phyloP scores from a whole-genome alignment of 331 rosid genomes.

The Cydonia oblonga region DNA sequence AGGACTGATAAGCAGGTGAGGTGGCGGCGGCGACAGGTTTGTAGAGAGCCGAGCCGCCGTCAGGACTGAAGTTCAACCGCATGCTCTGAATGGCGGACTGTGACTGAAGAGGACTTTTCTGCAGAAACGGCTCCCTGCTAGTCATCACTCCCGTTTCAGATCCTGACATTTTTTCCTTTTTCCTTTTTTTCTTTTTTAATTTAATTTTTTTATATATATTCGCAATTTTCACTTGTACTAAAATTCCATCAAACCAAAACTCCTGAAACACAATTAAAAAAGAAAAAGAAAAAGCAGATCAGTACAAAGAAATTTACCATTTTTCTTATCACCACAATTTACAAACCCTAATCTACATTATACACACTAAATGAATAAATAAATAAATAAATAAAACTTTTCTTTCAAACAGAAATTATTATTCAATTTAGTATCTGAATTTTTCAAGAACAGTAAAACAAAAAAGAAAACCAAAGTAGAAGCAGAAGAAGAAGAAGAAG shows the following conservation, averaged over 20 bases:
- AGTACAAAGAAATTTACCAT: background rate
- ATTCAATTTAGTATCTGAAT: background rate
- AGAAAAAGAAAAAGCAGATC: background rate
- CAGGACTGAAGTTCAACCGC: constrained; percentile 33
- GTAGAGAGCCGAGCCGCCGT: constrained; percentile 25
- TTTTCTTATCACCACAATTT: background rate
- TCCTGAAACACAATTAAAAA: background rate
- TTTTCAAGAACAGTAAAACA: background rate
- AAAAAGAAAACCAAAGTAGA: background rate
- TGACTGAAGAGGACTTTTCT: constrained; percentile 15
- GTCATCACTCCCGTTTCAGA: constrained; percentile 49
- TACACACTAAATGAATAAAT: background rate
- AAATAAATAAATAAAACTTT: background rate
- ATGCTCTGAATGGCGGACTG: constrained; percentile 25
- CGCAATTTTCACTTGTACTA: background rate
- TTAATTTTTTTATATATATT: background rate
- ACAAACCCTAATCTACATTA: background rate
- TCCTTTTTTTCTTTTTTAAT: background rate
- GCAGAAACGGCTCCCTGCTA: constrained; percentile 37
- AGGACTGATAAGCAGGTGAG: constrained; percentile 27
- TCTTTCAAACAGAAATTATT: background rate
- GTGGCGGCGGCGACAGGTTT: constrained; percentile 22
- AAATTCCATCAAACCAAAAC: background rate
- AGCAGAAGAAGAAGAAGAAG: background rate
- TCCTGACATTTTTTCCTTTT: constrained; percentile 43